Evolutionary conservation across 352 stramenopile genomes (phyloP).

Genomic region (Phytopythium sindhum): DNA sequence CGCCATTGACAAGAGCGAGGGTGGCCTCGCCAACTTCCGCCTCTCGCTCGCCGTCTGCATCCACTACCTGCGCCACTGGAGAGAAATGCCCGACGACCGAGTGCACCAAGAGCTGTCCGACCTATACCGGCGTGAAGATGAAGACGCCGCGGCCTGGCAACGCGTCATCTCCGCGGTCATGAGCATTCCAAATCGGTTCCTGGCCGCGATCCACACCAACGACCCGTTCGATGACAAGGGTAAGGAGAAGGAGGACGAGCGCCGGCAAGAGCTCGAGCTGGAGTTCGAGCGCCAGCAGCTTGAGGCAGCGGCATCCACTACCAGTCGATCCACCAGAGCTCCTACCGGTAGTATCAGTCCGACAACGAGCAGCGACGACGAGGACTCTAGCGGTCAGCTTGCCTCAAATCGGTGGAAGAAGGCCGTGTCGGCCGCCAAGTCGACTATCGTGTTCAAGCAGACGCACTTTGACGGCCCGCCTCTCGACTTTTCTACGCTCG

Average conservation of each 20-base stretch:
- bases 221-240: conserved; percentile 76
- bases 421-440: conserved; percentile 58
- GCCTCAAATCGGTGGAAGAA: conserved; percentile 69
- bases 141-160: conserved; percentile 63
- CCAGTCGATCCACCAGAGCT: conserved; percentile 25
- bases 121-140: conserved; percentile 47
- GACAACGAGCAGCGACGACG: conserved; percentile 18
- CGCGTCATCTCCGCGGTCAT: conserved; percentile 38
- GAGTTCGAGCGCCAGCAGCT: conserved; percentile 53
- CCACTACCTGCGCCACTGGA: conserved; percentile 76
- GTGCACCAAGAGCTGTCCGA: conserved; percentile 48
- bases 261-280: conserved; percentile 57
- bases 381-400: conserved; percentile 11
- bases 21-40: conserved; percentile 78
- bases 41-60: conserved; percentile 81
- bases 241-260: conserved; percentile 73
- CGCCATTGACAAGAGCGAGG: conserved; percentile 83
- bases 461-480: conserved; percentile 78
- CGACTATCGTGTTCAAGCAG: conserved; percentile 67
- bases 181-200: conserved; percentile 31
- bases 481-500: conserved; percentile 81
- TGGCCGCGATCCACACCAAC: conserved; percentile 44
- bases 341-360: conserved; percentile 14
- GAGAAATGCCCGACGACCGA: conserved; percentile 79
- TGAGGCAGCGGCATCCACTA: conserved; percentile 17